Evolutionary conservation across 2,329 filamentous ascomycete species (phyloP).

Genomic region (Chalaropsis ovoidea): DNA sequence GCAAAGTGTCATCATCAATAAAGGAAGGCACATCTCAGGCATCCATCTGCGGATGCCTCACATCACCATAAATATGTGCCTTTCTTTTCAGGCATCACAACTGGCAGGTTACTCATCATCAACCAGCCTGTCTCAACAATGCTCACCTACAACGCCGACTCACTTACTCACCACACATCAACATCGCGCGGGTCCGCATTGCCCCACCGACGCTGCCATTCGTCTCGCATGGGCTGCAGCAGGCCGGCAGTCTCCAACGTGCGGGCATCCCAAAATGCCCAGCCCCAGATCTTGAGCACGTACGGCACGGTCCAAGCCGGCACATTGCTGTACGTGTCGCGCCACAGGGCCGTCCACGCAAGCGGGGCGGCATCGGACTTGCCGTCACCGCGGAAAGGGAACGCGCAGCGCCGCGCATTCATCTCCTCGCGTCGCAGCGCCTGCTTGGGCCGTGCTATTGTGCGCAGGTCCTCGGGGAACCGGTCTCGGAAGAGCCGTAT

Average conservation of each 20-base stretch:
- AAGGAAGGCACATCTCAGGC: neutral
- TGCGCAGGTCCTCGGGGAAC: conserved; percentile 9
- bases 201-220: conserved; percentile 23
- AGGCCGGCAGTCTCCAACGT: conserved; percentile 14
- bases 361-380: conserved; percentile 13
- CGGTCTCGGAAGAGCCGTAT: neutral
- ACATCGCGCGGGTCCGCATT: conserved; percentile 19
- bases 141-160: neutral
- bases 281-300: conserved; percentile 24
- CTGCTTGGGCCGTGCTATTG: conserved; percentile 1
- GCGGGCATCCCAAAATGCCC: conserved; percentile 23
- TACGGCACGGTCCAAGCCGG: conserved; percentile 21
- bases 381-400: conserved; percentile 21
- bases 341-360: conserved; percentile 22
- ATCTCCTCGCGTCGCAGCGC: conserved; percentile 7
- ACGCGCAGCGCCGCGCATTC: conserved; percentile 6
- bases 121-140: neutral
- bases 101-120: neutral
- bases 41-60: neutral
- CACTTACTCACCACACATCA: neutral
- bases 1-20: neutral
- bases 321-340: conserved; percentile 23
- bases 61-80: neutral
- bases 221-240: conserved; percentile 11
- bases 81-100: neutral